Conservation (phyloP, 352 stramenopile species). For the Globisporangium yorkense region DNA sequence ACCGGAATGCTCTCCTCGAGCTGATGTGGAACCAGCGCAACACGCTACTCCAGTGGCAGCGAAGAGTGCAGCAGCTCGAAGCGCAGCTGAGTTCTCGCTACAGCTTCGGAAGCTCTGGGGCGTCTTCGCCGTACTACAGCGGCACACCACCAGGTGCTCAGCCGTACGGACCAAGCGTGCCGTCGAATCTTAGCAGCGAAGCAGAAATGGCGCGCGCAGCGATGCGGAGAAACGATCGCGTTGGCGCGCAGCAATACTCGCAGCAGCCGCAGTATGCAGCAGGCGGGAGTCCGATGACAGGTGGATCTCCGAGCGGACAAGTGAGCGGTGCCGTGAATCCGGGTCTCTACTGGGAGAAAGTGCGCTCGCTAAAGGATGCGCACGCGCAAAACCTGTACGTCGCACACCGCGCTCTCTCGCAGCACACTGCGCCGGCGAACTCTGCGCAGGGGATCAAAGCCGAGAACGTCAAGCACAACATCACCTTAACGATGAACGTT, state of each 20-base stretch:
- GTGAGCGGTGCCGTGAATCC: conserved; percentile 22
- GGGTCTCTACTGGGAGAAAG: conserved; percentile 67
- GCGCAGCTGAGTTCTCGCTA: conserved; percentile 25
- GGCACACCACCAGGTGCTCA: conserved; percentile 18
- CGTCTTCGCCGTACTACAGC: conserved; percentile 34
- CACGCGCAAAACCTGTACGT: conserved; percentile 45
- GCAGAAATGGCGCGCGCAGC: conserved; percentile 46
- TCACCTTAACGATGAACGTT: conserved; percentile 61
- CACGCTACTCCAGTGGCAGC: conserved; percentile 59
- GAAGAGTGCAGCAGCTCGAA: conserved; percentile 43
- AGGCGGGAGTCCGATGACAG: conserved; percentile 12
- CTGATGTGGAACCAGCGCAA: conserved; percentile 68
- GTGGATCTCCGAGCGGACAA: conserved; percentile 3
- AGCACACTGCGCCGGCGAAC: conserved; percentile 57
- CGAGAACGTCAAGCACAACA: conserved; percentile 80
- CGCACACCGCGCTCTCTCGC: conserved; percentile 58
- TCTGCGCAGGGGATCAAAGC: conserved; percentile 62
- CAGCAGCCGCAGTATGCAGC: conserved; percentile 17
- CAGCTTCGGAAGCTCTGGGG: conserved; percentile 4
- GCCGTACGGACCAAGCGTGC: conserved; percentile 16
- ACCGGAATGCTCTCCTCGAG: conserved; percentile 60
- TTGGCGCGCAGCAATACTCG: conserved; percentile 13
- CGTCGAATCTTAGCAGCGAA: conserved; percentile 26
- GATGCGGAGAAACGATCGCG: conserved; percentile 27
- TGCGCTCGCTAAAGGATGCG: conserved; percentile 44